Conservation (phyloP, 768 basidiomycete species). For the Sutorius australiensis region DNA sequence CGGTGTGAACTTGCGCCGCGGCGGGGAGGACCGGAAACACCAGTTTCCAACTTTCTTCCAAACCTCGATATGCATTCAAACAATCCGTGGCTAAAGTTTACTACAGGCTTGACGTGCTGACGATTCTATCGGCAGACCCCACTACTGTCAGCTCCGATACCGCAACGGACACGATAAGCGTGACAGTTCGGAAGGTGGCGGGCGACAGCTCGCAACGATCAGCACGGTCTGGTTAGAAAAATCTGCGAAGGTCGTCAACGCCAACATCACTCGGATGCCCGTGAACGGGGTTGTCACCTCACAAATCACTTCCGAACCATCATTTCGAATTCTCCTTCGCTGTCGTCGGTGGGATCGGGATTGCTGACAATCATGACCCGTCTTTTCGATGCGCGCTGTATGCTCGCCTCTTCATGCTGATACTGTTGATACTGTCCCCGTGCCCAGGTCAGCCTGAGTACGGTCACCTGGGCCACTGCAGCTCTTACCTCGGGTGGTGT, state of each 20-base stretch:
- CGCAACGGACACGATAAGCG: neutral
- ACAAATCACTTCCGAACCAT: conserved; percentile 7
- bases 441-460: conserved; percentile 7
- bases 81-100: neutral
- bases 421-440: conserved; percentile 8
- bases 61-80: neutral
- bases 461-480: neutral
- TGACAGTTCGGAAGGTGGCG: neutral
- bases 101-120: neutral
- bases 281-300: conserved; percentile 2
- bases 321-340: conserved; percentile 24
- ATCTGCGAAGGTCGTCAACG: neutral
- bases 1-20: conserved; percentile 27
- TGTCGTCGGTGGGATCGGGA: conserved; percentile 28
- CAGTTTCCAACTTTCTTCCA: neutral
- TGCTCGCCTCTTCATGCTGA: conserved; percentile 10
- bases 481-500: conserved; percentile 19
- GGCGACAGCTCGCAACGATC: neutral
- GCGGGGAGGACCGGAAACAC: conserved; percentile 27
- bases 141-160: neutral
- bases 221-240: neutral
- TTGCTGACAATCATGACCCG: conserved; percentile 30
- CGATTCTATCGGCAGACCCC: neutral
- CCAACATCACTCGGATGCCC: neutral
- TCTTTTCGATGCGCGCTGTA: conserved; percentile 21